These are phyloP conservation scores for Cadophora luteo-olivacea DNA, from an alignment of 2,329 filamentous ascomycete species.

Conservation along the genomic window DNA sequence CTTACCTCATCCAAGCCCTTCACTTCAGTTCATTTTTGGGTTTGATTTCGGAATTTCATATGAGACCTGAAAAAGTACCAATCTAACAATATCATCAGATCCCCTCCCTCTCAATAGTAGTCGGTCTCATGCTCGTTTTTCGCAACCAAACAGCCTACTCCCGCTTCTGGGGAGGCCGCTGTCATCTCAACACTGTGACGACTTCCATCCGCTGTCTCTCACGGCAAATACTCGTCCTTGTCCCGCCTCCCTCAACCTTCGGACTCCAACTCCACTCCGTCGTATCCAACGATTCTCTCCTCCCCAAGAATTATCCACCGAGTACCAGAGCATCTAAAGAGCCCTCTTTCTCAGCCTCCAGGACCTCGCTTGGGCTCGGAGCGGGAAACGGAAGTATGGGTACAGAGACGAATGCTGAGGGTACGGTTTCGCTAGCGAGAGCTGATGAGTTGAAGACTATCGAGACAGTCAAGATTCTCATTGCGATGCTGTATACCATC, in stretches of 20 bases:
- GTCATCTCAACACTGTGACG: conserved; percentile 60
- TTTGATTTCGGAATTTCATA: not conserved
- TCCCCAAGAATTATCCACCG: conserved; percentile 24
- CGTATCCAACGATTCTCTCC: conserved; percentile 35
- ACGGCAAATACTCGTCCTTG: conserved; percentile 55
- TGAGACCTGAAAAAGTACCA: not conserved
- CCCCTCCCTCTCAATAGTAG: conserved; percentile 68
- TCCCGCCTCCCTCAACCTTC: conserved; percentile 41
- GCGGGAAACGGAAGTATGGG: not conserved
- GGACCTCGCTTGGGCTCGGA: conserved; percentile 2
- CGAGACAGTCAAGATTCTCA: conserved; percentile 60
- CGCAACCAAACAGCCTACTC: conserved; percentile 60
- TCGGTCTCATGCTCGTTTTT: conserved; percentile 72
- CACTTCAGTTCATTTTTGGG: too few relatives aligned
- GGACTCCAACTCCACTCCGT: conserved; percentile 34
- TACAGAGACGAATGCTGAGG: conserved; percentile 1
- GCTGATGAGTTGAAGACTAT: conserved; percentile 56
- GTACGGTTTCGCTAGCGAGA: conserved; percentile 30
- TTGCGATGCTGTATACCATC: conserved; percentile 67
- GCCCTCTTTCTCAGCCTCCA: not conserved
- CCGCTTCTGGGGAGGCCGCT: conserved; percentile 55
- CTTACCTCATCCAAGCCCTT: not conserved
- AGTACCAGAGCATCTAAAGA: conserved; percentile 26
- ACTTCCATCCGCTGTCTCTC: conserved; percentile 66
- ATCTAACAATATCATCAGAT: conserved; percentile 48